Evolutionary conservation across 352 stramenopile species (phyloP), one percentile per base, ranked within the genome.

Genomic region (Phytophthora podocarpi): DNA sequence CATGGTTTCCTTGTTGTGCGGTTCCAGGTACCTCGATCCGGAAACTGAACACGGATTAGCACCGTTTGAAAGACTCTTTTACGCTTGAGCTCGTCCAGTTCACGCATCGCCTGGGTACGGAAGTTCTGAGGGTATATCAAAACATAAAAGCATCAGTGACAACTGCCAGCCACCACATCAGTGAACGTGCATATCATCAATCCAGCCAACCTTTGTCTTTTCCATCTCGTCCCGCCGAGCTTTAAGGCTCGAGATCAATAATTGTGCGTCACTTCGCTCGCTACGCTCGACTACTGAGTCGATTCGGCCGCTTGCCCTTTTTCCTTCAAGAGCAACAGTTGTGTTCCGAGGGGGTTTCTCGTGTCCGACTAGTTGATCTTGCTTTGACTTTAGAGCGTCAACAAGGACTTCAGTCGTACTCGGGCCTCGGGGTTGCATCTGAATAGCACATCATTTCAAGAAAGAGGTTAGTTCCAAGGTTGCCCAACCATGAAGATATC

Each of bases 21-120:
- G 21, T 6, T 40, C 43, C 21, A 63, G 60, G 16, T 51, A 96
- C 87, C 82, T 84, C 82, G 76, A 55, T 96, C 88, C 8, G 83
- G 80, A 48, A 96, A 95, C 45, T 93, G 88, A 24, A 96, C 68
- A 50, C 86, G 88, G 27, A 95, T 80, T 4, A 96, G 52, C 23
- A 82, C 79, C 30, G 60, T 78, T 56, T 92, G 83, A 49, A 89
- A 96, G 0, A 96, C 72, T 31, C 80, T 87, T 64, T 91, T 94
- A 15, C 82, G 82, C 63, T 93, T 91, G 0, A 96, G 72, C 27
- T 94, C 82, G 23, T 96, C 88, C 4, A 96, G 72, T 27, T 96
- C 86, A 11, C 88, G 88, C 88, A 96, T 96, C 12, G 86, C 86
- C 64, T 87, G 74, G 13, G 88, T 96, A 26, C 82, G 82, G 34